These are phyloP conservation scores for Zizania latifolia DNA, from an alignment of 176 grass and related monocot genomes.

Conservation along the genomic window DNA sequence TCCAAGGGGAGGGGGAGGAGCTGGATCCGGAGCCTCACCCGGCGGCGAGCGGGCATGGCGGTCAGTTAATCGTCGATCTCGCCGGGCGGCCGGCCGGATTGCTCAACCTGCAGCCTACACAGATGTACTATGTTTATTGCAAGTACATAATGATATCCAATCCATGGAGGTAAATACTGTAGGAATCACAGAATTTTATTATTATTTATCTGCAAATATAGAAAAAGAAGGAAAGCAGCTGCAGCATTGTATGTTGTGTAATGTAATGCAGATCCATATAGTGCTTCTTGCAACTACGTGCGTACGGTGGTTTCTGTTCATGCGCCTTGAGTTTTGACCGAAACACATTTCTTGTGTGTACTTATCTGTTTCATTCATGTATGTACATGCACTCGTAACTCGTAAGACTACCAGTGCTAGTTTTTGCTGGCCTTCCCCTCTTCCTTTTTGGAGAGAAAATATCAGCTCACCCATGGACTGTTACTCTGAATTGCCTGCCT, in stretches of 20 bases:
- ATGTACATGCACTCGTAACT: no score
- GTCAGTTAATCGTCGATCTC: background rate
- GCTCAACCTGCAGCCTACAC: no score
- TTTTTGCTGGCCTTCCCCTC: no score
- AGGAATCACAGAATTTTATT: background rate
- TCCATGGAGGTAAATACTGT: no score
- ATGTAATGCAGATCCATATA: background rate
- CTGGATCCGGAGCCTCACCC: constrained; percentile 62
- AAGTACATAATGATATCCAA: no score
- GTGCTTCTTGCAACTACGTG: background rate
- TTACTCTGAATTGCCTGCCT: background rate
- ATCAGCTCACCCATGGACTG: background rate
- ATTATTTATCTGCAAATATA: background rate
- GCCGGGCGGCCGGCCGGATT: no score
- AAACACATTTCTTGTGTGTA: background rate
- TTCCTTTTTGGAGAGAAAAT: background rate
- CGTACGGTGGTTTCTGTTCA: background rate
- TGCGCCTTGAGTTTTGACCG: background rate
- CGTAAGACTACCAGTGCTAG: no score
- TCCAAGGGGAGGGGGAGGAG: no score
- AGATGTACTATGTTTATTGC: no score
- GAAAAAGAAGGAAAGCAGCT: background rate
- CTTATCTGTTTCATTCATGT: background rate
- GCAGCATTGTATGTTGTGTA: background rate
- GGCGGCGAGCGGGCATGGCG: constrained; percentile 35